Percentiles rank a stretch among this genome's conserved stretches.
These are phyloP conservation scores for Colletotrichum spaethianum DNA, from an alignment of 2,329 filamentous ascomycete species.

Conservation along the genomic window DNA sequence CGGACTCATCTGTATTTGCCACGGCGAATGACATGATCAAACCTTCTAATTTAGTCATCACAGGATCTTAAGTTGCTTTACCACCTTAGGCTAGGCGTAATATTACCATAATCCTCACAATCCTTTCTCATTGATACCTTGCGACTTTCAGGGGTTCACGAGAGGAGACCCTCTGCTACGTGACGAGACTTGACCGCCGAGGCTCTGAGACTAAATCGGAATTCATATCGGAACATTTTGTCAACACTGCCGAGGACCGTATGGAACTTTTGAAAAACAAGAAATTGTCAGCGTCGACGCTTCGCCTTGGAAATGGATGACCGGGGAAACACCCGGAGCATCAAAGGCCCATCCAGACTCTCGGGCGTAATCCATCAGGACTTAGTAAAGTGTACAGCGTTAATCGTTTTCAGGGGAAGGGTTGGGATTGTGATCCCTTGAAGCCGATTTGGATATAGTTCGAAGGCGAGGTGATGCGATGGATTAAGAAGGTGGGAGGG, in stretches of 20 bases:
- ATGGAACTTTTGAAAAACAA: background rate
- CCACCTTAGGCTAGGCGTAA: background rate
- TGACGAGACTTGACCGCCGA: background rate
- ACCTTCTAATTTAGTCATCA: background rate
- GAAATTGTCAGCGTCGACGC: background rate
- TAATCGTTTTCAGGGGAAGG: background rate
- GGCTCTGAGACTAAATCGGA: background rate
- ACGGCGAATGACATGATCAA: background rate
- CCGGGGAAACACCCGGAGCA: background rate
- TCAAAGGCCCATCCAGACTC: conserved; percentile 1
- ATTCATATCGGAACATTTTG: background rate
- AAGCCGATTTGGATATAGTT: background rate
- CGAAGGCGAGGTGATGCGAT: background rate
- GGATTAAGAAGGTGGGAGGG: background rate
- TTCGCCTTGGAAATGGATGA: too few species aligned
- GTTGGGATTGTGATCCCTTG: conserved; percentile 11
- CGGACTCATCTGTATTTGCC: background rate
- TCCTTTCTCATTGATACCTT: background rate
- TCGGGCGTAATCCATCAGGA: background rate
- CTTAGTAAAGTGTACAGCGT: background rate
- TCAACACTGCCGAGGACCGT: background rate
- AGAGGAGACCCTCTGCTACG: too few species aligned
- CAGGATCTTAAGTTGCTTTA: background rate
- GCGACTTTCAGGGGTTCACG: background rate
- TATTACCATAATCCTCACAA: background rate